A percentile compares a stretch with the other conserved stretches of the same genome.
phyloP scores from a whole-genome alignment of 768 basidiomycete species.

The Pulveroboletus sp. region DNA sequence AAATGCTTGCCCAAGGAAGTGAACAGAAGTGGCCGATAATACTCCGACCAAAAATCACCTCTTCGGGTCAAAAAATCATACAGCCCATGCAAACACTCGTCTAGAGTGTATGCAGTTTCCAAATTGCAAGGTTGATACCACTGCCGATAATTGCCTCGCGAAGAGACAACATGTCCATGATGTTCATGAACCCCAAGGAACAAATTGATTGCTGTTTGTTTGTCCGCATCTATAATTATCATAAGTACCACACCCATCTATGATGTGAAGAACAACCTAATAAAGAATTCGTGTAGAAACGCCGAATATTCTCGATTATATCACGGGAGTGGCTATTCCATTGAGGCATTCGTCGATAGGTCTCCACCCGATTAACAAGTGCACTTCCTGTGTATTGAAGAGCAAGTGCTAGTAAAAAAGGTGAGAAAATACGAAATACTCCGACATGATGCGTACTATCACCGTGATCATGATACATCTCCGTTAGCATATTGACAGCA shows the following conservation, averaged over 20 bases:
- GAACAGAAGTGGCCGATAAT: slow-evolving; percentile 80
- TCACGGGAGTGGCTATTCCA: slow-evolving; percentile 98
- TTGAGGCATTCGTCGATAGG: slow-evolving; percentile 90
- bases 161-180: slow-evolving; percentile 45
- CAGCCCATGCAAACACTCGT: slow-evolving; percentile 61
- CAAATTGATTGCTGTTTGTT: slow-evolving; percentile 96
- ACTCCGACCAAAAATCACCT: slow-evolving; percentile 84
- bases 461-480: slow-evolving; percentile 98
- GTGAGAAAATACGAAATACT: not conserved
- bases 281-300: slow-evolving; percentile 93
- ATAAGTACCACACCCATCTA: not conserved
- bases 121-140: slow-evolving; percentile 82
- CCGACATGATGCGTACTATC: slow-evolving; percentile 58
- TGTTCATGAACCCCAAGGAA: slow-evolving; percentile 77
- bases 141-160: slow-evolving; percentile 70
- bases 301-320: slow-evolving; percentile 89
- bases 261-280: slow-evolving; percentile 47
- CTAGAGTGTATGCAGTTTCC: slow-evolving; percentile 58
- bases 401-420: slow-evolving; percentile 62
- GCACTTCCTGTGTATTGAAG: slow-evolving; percentile 96
- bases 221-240: slow-evolving; percentile 73
- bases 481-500: slow-evolving; percentile 93
- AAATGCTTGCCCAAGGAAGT: slow-evolving; percentile 86
- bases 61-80: slow-evolving; percentile 51
- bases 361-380: slow-evolving; percentile 93